Percentiles rank a stretch among this genome's conserved stretches.
Evolutionary conservation across 2,329 filamentous ascomycete species (phyloP).

Genomic region (Epichloe scottii): DNA sequence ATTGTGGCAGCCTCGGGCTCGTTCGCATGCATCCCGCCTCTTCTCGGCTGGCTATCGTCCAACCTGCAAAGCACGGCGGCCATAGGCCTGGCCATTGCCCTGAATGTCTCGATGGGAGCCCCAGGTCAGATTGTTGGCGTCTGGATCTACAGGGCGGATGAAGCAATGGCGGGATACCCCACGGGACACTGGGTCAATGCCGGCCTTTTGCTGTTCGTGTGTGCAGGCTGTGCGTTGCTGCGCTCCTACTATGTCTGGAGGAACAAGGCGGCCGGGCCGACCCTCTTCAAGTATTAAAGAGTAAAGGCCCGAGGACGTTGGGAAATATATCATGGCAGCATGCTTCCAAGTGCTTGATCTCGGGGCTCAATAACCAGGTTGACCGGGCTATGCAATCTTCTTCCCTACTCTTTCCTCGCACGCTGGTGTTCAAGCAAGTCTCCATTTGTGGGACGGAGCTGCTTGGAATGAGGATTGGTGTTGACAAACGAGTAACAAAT

Average conservation of each 20-base stretch:
- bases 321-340: too few species aligned
- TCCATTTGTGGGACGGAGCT: too few species aligned
- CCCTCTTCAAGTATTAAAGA: not conserved
- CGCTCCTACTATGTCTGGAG: not conserved
- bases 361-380: too few species aligned
- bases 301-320: too few species aligned
- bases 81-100: conserved; percentile 54
- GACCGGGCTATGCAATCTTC: too few species aligned
- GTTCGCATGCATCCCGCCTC: conserved; percentile 56
- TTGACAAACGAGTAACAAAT: too few species aligned
- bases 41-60: conserved; percentile 58
- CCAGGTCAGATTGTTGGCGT: conserved; percentile 61
- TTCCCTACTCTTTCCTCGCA: too few species aligned
- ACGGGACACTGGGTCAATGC: conserved; percentile 60
- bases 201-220: conserved; percentile 43
- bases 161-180: conserved; percentile 49
- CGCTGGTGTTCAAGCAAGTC: too few species aligned
- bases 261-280: not conserved
- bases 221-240: not conserved
- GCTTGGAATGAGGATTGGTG: too few species aligned
- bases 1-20: conserved; percentile 55
- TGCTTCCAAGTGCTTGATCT: too few species aligned
- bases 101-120: conserved; percentile 55
- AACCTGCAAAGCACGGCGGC: conserved; percentile 55
- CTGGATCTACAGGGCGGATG: conserved; percentile 58